Evolutionary conservation across 202 grass and related monocot genomes (phyloP).

Genomic region (Miscanthus sacchariflorus): DNA sequence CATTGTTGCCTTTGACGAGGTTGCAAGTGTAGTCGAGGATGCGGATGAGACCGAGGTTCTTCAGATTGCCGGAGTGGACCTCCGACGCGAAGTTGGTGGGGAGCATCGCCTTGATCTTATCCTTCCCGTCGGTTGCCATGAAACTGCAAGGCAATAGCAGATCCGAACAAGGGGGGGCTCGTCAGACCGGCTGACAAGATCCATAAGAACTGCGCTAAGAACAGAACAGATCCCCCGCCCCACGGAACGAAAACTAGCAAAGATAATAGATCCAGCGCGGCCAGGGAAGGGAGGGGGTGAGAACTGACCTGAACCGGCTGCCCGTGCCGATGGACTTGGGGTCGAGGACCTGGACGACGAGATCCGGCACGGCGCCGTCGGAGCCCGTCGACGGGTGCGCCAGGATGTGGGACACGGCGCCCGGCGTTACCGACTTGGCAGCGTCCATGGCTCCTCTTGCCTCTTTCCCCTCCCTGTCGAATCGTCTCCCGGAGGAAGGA

Average conservation of each 20-base stretch:
- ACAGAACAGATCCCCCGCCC: neutral
- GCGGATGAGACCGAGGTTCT: constrained; percentile 81
- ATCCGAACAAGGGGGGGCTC: neutral
- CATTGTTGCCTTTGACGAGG: constrained; percentile 42
- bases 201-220: neutral
- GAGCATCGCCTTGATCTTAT: constrained; percentile 88
- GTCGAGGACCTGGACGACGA: constrained; percentile 92
- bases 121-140: constrained; percentile 77
- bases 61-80: constrained; percentile 80
- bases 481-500: constrained; percentile 4
- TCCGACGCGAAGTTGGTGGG: constrained; percentile 66
- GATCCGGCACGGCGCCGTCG: constrained; percentile 50
- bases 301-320: constrained; percentile 73
- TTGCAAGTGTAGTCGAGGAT: constrained; percentile 92
- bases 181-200: neutral
- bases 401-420: constrained; percentile 62
- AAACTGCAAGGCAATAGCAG: constrained; percentile 59
- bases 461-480: neutral
- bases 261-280: neutral
- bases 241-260: neutral
- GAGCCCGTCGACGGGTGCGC: constrained; percentile 60
- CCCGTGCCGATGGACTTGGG: constrained; percentile 73
- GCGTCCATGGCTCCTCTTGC: constrained; percentile 32
- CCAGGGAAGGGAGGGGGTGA: neutral
- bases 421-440: constrained; percentile 53